Evolutionary conservation across 441 rosid genomes (phyloP).

Genomic region (Aleurites moluccanus): DNA sequence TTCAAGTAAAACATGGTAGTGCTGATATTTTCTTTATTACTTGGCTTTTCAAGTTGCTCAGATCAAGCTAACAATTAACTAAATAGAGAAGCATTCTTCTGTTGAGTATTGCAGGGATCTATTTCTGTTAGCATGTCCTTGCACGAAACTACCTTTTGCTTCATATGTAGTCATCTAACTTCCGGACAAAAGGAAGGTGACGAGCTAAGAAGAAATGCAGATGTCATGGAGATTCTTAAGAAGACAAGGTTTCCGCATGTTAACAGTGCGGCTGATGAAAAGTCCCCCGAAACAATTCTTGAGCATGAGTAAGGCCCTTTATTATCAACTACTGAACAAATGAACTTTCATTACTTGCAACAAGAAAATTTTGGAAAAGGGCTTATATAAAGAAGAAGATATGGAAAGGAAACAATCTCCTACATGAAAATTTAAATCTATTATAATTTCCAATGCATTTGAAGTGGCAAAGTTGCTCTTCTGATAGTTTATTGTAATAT

Average conservation of each 20-base stretch:
- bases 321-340: slow-evolving; percentile 17
- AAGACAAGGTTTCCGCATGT: slow-evolving; percentile 90
- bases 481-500: not conserved
- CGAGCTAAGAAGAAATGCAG: slow-evolving; percentile 87
- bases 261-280: slow-evolving; percentile 54
- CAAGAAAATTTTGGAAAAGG: not conserved
- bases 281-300: slow-evolving; percentile 89
- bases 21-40: not conserved
- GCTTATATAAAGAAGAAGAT: not conserved
- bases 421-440: not conserved
- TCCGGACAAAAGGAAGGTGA: slow-evolving; percentile 98
- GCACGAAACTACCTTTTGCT: slow-evolving; percentile 97
- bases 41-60: slow-evolving; percentile 11
- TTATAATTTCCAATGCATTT: not conserved
- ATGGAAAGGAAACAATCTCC: not conserved
- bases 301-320: slow-evolving; percentile 74
- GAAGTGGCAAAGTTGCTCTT: not conserved
- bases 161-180: slow-evolving; percentile 88
- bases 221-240: slow-evolving; percentile 94
- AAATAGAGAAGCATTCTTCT: slow-evolving; percentile 7
- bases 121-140: slow-evolving; percentile 92
- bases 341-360: not conserved
- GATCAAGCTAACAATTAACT: slow-evolving; percentile 13
- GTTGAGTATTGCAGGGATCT: slow-evolving; percentile 69
- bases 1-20: slow-evolving; percentile 6